Evolutionary conservation across 148 eudicot genomes (phyloP), one percentile per base, ranked within the genome.

Genomic region (Cornus suecica): DNA sequence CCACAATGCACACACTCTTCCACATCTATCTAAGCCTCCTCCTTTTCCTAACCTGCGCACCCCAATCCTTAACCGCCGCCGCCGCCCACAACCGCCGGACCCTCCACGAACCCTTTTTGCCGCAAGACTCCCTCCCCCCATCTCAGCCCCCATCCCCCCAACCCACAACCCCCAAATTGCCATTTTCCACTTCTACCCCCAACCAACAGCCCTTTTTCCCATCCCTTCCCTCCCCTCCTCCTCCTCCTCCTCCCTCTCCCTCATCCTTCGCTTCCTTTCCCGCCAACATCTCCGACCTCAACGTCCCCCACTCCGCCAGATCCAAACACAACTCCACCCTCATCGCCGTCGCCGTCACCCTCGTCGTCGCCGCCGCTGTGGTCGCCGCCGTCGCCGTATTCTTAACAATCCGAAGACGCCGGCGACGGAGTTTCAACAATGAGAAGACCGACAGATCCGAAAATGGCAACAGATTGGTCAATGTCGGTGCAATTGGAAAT

Each of bases 41-140:
- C 74, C 56, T 80, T 69, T 58, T 83, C 81, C 65, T 73, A 51
- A 73, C 79, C 73, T 34, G 61, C 73, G 25, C 67, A 8, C 65
- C 51, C 28, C 24, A 0, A 10, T 7, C 18, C 13, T 30, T 41
- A 34, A n/a, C 81, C 66, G 23, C 78, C 37, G 18, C 56, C 68
- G 10, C 63, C 78, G 2, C 60, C 56, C 79, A 51, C 73, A 69
- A 51, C 90, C 97, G 96, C 80, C 97, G 97, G 16, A 81, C 73
- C 73, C 97, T 94, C 82, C 99, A 94, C 86, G 86, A 94, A 65
- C 99, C 99, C 0, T 90, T 92, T 73, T 87, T 92, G 80, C 94
- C 98, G 0, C 65, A 66, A 10, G 81, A 81, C 25, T 84, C 91
- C 0, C 9, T 77, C 1, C 83, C 91, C 0, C 82, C 94, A 0